Evolutionary conservation across 331 rosid species (phyloP).

Genomic region (Ulmus americana): DNA sequence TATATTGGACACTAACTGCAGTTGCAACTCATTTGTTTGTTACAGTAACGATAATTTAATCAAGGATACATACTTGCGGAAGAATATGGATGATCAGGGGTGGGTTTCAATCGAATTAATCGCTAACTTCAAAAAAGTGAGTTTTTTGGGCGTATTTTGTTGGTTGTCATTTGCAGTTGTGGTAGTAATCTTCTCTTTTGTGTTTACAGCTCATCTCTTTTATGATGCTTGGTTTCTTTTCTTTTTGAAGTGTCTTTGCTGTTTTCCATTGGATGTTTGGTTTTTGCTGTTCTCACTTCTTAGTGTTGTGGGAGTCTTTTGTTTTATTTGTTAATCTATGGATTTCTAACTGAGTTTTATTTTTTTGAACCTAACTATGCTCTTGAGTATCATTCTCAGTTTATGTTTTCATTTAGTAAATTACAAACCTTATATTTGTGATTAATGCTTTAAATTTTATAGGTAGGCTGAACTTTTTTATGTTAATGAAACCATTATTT

Average conservation of each 20-base stretch:
- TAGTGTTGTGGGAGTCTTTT: background rate
- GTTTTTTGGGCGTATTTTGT: conserved; percentile 28
- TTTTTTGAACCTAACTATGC: background rate
- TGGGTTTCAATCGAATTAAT: conserved; percentile 69
- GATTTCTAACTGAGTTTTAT: background rate
- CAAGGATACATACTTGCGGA: conserved; percentile 68
- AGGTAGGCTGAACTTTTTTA: background rate
- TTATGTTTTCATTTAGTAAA: background rate
- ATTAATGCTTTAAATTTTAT: background rate
- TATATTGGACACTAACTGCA: conserved; percentile 12
- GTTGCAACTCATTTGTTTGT: conserved; percentile 21
- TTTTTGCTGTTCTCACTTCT: background rate
- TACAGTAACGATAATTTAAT: conserved; percentile 76
- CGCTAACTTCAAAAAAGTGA: conserved; percentile 71
- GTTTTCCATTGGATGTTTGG: background rate
- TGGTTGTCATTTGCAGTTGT: background rate
- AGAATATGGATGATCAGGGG: conserved; percentile 76
- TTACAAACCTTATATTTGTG: background rate
- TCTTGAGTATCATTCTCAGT: background rate
- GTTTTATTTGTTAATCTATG: background rate
- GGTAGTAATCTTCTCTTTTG: conserved; percentile 7
- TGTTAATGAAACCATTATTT: background rate
- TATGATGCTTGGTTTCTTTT: background rate
- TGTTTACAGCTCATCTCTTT: conserved; percentile 5
- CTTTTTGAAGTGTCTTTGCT: background rate